Evolutionary conservation across 2,329 filamentous ascomycete species (phyloP).

Genomic region (Cordyceps cateniannulata): DNA sequence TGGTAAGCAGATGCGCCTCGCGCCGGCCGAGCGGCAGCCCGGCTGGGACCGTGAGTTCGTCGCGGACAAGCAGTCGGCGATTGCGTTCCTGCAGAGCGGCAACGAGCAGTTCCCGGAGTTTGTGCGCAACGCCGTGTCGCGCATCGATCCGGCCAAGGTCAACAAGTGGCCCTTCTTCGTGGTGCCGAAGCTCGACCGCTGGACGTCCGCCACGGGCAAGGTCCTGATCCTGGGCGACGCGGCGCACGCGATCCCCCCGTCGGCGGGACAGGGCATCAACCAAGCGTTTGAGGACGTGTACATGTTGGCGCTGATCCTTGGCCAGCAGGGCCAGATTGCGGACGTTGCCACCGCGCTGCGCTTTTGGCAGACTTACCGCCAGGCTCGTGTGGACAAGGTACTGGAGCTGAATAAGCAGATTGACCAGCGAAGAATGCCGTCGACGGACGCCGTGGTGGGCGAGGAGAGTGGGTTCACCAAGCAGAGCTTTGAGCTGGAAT

Average conservation of each 20-base stretch:
- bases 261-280: conserved; percentile 40
- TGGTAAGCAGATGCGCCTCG: conserved; percentile 35
- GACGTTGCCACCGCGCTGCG: conserved; percentile 24
- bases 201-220: conserved; percentile 30
- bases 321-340: conserved; percentile 17
- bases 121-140: conserved; percentile 27
- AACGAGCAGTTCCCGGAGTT: conserved; percentile 30
- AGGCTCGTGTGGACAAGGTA: conserved; percentile 40
- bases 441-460: conserved; percentile 17
- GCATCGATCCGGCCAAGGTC: conserved; percentile 26
- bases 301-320: conserved; percentile 34
- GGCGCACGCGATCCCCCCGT: conserved; percentile 42
- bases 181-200: conserved; percentile 38
- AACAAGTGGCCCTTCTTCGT: conserved; percentile 45
- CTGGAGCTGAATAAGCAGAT: conserved; percentile 42
- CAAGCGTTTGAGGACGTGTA: conserved; percentile 46
- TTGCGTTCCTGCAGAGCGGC: conserved; percentile 28
- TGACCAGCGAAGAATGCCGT: conserved; percentile 39
- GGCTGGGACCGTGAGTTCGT: conserved; percentile 35
- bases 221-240: conserved; percentile 42
- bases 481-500: conserved; percentile 30
- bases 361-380: conserved; percentile 42
- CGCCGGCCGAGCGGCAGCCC: conserved; percentile 27
- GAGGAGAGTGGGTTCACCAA: conserved; percentile 21
- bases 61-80: conserved; percentile 30